A percentile compares a stretch with the other conserved stretches of the same genome.
Conservation (phyloP, 495 filamentous ascomycete species). For the Aspergillus olivimuriae region DNA sequence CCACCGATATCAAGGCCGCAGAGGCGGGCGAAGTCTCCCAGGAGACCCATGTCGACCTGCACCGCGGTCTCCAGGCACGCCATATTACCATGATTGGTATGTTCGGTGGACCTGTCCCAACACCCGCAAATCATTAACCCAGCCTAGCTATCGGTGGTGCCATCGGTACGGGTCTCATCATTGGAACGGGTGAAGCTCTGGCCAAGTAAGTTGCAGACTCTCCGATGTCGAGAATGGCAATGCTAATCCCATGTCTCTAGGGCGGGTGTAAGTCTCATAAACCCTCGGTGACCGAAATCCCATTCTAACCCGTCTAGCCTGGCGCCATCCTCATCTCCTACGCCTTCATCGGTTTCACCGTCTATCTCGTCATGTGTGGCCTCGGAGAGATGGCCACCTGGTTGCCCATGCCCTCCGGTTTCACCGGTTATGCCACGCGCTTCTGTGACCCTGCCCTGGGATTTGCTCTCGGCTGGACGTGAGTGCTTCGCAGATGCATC, state of each 20-base stretch:
- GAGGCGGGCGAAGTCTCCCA: conserved; percentile 22
- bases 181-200: background rate
- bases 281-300: background rate
- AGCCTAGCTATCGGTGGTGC: conserved; percentile 71
- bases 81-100: conserved; percentile 78
- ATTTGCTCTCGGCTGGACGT: conserved; percentile 61
- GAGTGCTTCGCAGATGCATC: conserved; percentile 5
- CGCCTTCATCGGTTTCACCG: background rate
- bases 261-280: background rate
- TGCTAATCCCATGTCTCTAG: background rate
- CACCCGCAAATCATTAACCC: conserved; percentile 3
- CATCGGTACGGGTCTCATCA: conserved; percentile 44
- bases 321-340: background rate
- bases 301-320: background rate
- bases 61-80: conserved; percentile 64
- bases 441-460: conserved; percentile 52
- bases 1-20: conserved; percentile 19
- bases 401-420: background rate
- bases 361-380: background rate
- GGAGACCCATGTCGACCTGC: conserved; percentile 39
- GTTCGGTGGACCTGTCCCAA: background rate
- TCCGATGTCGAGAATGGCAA: background rate
- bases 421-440: background rate
- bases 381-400: background rate
- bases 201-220: background rate